A percentile compares a stretch with the other conserved stretches of the same genome.
Conservation (phyloP, 108 stramenopile species). For the Nitzschia putrida region DNA sequence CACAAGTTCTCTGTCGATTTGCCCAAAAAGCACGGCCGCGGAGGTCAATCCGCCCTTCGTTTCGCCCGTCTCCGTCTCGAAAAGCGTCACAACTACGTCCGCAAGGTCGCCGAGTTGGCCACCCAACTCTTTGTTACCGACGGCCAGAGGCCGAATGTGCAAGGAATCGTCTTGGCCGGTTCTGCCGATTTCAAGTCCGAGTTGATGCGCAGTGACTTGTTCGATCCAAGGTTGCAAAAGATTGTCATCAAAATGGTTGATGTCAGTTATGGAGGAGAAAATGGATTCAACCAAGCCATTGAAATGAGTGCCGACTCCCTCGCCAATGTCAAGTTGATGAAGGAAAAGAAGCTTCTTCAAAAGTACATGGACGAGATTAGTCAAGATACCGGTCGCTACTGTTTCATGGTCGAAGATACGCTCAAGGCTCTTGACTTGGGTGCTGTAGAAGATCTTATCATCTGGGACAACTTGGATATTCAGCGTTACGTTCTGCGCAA, state of each 20-base stretch:
- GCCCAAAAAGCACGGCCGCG: constrained; percentile 98
- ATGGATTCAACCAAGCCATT: constrained; percentile 99
- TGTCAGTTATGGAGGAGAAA: constrained; percentile 96
- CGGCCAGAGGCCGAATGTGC: constrained; percentile 94
- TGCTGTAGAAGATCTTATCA: constrained; percentile 96
- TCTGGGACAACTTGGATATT: constrained; percentile 94
- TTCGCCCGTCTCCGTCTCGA: constrained; percentile 98
- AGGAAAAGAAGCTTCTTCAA: constrained; percentile 98
- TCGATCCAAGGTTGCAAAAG: constrained; percentile 91
- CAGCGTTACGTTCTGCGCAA: constrained; percentile 85
- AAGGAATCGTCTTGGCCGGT: constrained; percentile 95
- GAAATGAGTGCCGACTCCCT: constrained; percentile 93
- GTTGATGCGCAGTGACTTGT: constrained; percentile 92
- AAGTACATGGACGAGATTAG: constrained; percentile 98
- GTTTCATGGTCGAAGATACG: constrained; percentile 99
- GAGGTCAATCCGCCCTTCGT: constrained; percentile 99
- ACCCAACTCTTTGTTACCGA: constrained; percentile 97
- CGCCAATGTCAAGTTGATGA: constrained; percentile 96
- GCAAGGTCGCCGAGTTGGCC: constrained; percentile 97
- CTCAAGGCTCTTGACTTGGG: constrained; percentile 96
- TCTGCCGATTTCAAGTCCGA: constrained; percentile 98
- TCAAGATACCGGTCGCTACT: constrained; percentile 98
- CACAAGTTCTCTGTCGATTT: constrained; percentile 99
- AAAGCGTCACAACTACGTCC: constrained; percentile 99
- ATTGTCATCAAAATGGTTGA: constrained; percentile 98